Conservation (phyloP, 2,329 filamentous ascomycete species). For the Aspergillus sp. region DNA sequence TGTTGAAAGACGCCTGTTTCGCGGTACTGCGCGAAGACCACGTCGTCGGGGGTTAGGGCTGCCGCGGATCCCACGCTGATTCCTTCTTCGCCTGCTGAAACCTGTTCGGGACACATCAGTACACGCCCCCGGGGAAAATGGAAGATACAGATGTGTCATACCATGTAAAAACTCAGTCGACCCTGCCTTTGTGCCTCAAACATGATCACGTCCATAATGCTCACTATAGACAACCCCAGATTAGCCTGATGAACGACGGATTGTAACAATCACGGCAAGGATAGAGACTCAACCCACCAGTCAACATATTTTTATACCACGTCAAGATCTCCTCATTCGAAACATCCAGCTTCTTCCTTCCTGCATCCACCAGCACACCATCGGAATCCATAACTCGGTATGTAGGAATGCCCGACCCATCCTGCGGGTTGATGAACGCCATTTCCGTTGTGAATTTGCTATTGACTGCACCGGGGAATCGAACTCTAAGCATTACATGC, state of each 20-base stretch:
- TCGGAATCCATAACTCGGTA: slow-evolving; percentile 91
- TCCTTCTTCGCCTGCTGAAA: slow-evolving; percentile 88
- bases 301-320: slow-evolving; percentile 66
- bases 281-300: slow-evolving; percentile 38
- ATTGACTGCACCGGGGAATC: slow-evolving; percentile 92
- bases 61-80: slow-evolving; percentile 87
- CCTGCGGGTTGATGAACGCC: slow-evolving; percentile 71
- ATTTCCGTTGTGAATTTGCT: slow-evolving; percentile 85
- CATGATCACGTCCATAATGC: slow-evolving; percentile 96
- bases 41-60: slow-evolving; percentile 77
- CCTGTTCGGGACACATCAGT: slow-evolving; percentile 34
- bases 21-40: slow-evolving; percentile 91
- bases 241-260: background rate
- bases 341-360: slow-evolving; percentile 65
- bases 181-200: slow-evolving; percentile 96
- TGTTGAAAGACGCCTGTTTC: slow-evolving; percentile 90
- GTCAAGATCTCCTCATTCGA: slow-evolving; percentile 59
- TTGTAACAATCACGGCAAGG: too few relatives aligned
- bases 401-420: slow-evolving; percentile 76
- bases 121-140: background rate
- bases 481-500: slow-evolving; percentile 43
- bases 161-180: slow-evolving; percentile 96
- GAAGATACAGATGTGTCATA: slow-evolving; percentile 34
- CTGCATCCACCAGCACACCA: slow-evolving; percentile 75
- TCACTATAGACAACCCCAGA: slow-evolving; percentile 46